These are phyloP conservation scores for Anthoceros angustus DNA, from an alignment of 225 moss, liverwort and hornwort genomes.

Conservation along the genomic window DNA sequence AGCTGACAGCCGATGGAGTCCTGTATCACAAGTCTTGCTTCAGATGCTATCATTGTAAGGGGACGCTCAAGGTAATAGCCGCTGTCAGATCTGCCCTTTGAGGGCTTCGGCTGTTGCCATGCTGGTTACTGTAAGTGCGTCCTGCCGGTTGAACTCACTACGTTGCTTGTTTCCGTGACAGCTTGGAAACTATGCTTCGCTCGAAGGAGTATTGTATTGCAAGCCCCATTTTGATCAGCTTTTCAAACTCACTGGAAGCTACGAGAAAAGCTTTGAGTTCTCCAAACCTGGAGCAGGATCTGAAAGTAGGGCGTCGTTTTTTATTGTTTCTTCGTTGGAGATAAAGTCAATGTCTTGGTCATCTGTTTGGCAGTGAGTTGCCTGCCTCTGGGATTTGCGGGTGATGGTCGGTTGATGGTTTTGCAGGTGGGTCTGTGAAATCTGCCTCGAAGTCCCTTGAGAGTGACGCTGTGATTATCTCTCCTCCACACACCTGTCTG, in stretches of 20 bases:
- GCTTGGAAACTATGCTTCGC: slow-evolving; percentile 94
- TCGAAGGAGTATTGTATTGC: slow-evolving; percentile 91
- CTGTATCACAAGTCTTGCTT: slow-evolving; percentile 96
- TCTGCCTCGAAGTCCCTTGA: not conserved
- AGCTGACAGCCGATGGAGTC: slow-evolving; percentile 93
- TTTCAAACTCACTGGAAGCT: slow-evolving; percentile 88
- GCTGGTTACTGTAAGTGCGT: not conserved
- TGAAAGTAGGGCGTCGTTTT: not conserved
- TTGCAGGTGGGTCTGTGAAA: not conserved
- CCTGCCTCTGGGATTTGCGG: not conserved
- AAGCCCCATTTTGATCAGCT: slow-evolving; percentile 98
- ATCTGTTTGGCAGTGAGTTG: too few relatives aligned
- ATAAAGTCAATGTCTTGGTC: not conserved
- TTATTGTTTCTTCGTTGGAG: not conserved
- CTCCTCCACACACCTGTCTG: not conserved
- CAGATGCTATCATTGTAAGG: slow-evolving; percentile 91
- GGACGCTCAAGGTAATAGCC: slow-evolving; percentile 72
- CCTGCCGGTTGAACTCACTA: not conserved
- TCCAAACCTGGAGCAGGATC: slow-evolving; percentile 31
- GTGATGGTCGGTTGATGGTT: not conserved
- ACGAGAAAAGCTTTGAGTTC: slow-evolving; percentile 83
- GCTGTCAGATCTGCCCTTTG: not conserved
- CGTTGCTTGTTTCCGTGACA: slow-evolving; percentile 13
- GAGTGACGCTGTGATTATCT: not conserved
- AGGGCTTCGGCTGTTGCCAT: not conserved